Conservation (phyloP, 257 asterid genomes). For the Haberlea rhodopensis region DNA sequence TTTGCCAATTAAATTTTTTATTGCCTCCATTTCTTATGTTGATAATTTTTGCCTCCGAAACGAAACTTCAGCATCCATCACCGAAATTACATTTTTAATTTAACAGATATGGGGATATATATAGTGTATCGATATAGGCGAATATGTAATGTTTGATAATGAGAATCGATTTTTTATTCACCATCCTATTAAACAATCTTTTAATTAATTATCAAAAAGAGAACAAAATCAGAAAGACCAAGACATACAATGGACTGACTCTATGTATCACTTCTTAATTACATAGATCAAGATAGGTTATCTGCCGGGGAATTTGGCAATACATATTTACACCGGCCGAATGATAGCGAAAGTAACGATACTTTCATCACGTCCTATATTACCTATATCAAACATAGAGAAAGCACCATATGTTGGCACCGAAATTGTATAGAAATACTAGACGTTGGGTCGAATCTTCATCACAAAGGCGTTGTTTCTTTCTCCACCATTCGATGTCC, state of each 20-base stretch:
- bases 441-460: slow-evolving; percentile 35
- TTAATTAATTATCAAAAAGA: too few relatives aligned
- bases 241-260: slow-evolving; percentile 22
- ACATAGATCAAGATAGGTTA: slow-evolving; percentile 8
- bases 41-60: too few relatives aligned
- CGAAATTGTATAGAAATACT: slow-evolving; percentile 36
- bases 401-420: too few relatives aligned
- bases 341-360: slow-evolving; percentile 24
- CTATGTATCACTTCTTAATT: slow-evolving; percentile 18
- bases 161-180: too few relatives aligned
- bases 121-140: too few relatives aligned
- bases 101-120: too few relatives aligned
- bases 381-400: slow-evolving; percentile 28
- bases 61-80: too few relatives aligned
- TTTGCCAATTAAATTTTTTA: too few relatives aligned
- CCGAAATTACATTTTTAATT: too few relatives aligned
- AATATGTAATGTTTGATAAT: too few relatives aligned
- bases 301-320: slow-evolving; percentile 1
- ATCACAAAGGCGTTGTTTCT: not conserved
- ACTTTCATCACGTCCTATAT: slow-evolving; percentile 30
- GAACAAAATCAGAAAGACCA: slow-evolving; percentile 12
- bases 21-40: too few relatives aligned
- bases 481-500: slow-evolving; percentile 37
- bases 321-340: slow-evolving; percentile 32
- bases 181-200: too few relatives aligned